phyloP scores from a whole-genome alignment of 305 asterid species.

The Fraxinus sp. region DNA sequence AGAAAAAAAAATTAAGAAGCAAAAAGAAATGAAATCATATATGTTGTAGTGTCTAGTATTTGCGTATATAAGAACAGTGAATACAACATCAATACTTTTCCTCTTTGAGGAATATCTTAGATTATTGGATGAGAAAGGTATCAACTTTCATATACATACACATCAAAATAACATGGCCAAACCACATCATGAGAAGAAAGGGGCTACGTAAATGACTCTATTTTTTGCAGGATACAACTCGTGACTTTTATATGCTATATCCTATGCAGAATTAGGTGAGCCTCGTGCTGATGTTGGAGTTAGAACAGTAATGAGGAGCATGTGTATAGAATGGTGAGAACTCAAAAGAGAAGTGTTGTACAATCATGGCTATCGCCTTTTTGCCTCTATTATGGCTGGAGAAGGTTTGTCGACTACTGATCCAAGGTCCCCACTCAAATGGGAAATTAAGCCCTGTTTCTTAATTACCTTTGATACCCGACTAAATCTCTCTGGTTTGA shows the following conservation, averaged over 20 bases:
- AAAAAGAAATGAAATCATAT: neutral
- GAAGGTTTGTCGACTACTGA: slow-evolving; percentile 40
- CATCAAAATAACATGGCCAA: neutral
- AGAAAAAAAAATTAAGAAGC: too few relatives aligned
- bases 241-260: neutral
- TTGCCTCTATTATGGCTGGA: slow-evolving; percentile 46
- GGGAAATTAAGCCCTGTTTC: slow-evolving; percentile 37
- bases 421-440: slow-evolving; percentile 48
- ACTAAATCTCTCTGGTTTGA: slow-evolving; percentile 48
- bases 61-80: neutral
- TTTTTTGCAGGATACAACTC: neutral
- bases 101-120: neutral
- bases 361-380: slow-evolving; percentile 34
- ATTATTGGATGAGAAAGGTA: neutral
- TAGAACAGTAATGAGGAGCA: slow-evolving; percentile 30
- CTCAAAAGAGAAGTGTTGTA: slow-evolving; percentile 38
- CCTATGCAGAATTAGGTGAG: slow-evolving; percentile 35
- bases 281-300: slow-evolving; percentile 51
- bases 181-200: neutral
- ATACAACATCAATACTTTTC: neutral
- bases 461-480: slow-evolving; percentile 46
- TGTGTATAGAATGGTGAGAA: slow-evolving; percentile 47
- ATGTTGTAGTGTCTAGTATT: neutral
- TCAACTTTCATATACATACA: neutral
- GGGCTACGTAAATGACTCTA: neutral